Base-by-base conservation (phyloP, 345 rosid genomes). In the Salix purpurea region DNA sequence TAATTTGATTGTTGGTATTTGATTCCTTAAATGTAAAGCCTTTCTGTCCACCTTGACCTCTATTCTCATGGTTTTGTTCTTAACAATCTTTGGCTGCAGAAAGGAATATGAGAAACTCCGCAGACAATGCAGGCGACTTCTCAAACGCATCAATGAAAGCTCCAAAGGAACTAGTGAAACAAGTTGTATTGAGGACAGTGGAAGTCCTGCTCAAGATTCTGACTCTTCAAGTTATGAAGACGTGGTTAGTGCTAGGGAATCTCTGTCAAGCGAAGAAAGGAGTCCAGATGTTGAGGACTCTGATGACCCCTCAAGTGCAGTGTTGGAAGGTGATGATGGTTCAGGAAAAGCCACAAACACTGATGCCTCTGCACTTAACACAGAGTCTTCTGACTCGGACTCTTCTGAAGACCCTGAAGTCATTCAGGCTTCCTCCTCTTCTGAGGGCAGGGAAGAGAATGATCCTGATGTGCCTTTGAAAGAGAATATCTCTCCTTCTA, bases 91-190 rank as follows among this genome's bases (percentile, higher is more conserved):
- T 65, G 50, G 68, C 28, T 85, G 84, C 88, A 95, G 99, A 82
- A 91, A 89, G 85, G 87, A 85, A 61, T 95, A 93, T 82, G 92
- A 95, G 86, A 90, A 91, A 84, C 87, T 95, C 10, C 93, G 99
- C n/a, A 86, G 88, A 81, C 83, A 83, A 74, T 91, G 98, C 78
- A 80, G 83, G 66, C 85, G 65, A 76, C 88, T 91, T 46, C 89
- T 83, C 71, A 90, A 84, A 81, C 85, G 26, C 62, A 67, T 70
- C 66, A 79, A 70, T 65, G 76, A 79, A 76, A 81, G 81, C 81
- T 84, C 74, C 39, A 86, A 88, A 79, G 87, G 79, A 40, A 70
- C 70, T 67, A 74, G 73, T 69, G 88, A 70, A 76, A 56, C 80
- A 70, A 74, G 68, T 69, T 78, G 24, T 70, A 82, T 64, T 37